Conservation (phyloP, 495 filamentous ascomycete genomes). For the Polyplosphaeria fusca region DNA sequence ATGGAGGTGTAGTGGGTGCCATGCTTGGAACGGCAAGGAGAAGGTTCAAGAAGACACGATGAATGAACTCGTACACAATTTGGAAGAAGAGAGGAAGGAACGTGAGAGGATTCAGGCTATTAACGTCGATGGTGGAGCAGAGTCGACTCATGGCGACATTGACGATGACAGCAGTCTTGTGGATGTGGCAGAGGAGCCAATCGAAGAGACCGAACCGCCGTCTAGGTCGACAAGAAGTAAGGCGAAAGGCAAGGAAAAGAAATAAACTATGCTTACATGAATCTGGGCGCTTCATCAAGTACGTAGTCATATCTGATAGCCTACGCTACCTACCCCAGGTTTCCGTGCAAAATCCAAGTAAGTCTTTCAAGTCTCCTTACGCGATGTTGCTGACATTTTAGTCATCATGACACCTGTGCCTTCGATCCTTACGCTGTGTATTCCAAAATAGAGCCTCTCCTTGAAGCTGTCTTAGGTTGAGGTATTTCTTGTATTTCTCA, state of each 20-base stretch:
- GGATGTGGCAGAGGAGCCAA: constrained; percentile 14
- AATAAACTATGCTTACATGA: constrained; percentile 6
- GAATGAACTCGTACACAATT: constrained; percentile 19
- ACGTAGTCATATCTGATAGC: too few species aligned
- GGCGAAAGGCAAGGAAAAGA: constrained; percentile 19
- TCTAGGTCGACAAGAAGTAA: constrained; percentile 27
- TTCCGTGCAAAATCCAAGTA: too few species aligned
- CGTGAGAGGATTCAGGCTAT: constrained; percentile 6
- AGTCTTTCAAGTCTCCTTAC: too few species aligned
- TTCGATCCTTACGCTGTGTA: too few species aligned
- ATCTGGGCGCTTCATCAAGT: too few species aligned
- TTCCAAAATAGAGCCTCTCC: too few species aligned
- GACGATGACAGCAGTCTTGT: constrained; percentile 10
- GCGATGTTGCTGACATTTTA: too few species aligned
- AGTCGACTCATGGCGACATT: constrained; percentile 17
- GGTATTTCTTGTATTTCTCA: too few species aligned
- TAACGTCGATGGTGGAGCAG: constrained; percentile 13
- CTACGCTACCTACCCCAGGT: too few species aligned
- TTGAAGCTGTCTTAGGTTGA: too few species aligned
- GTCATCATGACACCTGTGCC: too few species aligned
- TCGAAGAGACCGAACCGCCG: constrained; percentile 17
- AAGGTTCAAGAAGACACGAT: constrained; percentile 39
- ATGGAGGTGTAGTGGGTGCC: constrained; percentile 87
- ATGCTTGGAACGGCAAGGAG: constrained; percentile 78
- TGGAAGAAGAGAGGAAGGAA: constrained; percentile 17